Percentiles rank a stretch among this genome's conserved stretches.
These are phyloP conservation scores for Solanum megistacrolobum DNA, from an alignment of 257 asterid species.

Conservation along the genomic window DNA sequence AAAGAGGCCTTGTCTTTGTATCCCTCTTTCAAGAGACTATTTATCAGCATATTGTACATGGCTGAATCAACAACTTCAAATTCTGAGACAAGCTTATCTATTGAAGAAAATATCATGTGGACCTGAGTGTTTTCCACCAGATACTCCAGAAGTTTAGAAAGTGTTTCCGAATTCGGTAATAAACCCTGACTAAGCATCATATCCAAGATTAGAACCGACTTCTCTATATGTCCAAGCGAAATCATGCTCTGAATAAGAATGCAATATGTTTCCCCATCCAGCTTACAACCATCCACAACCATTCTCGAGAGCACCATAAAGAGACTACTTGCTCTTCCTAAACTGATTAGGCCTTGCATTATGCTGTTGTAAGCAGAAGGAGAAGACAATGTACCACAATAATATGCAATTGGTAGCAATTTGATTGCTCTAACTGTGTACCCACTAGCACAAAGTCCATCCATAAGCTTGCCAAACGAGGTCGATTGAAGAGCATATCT, in stretches of 20 bases:
- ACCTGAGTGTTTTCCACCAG: constrained; percentile 33
- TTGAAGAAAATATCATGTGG: constrained; percentile 35
- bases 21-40: constrained; percentile 72
- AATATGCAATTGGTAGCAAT: constrained; percentile 28
- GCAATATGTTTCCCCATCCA: constrained; percentile 42
- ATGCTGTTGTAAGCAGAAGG: constrained; percentile 31
- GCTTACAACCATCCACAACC: constrained; percentile 39
- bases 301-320: constrained; percentile 40
- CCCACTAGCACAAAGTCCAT: constrained; percentile 34
- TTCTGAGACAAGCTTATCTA: constrained; percentile 21
- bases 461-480: constrained; percentile 35
- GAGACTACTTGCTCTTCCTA: constrained; percentile 15
- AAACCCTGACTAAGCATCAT: constrained; percentile 44
- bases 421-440: constrained; percentile 28
- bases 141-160: constrained; percentile 32
- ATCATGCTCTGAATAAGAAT: constrained; percentile 34
- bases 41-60: constrained; percentile 35
- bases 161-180: constrained; percentile 37
- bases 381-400: constrained; percentile 19
- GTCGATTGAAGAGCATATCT: constrained; percentile 24
- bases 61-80: constrained; percentile 36
- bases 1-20: constrained; percentile 36
- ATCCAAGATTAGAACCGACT: constrained; percentile 28
- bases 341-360: constrained; percentile 34
- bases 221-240: constrained; percentile 11